phyloP scores from a whole-genome alignment of 2,329 filamentous ascomycete genomes.

The Clarireedia monteithiana region DNA sequence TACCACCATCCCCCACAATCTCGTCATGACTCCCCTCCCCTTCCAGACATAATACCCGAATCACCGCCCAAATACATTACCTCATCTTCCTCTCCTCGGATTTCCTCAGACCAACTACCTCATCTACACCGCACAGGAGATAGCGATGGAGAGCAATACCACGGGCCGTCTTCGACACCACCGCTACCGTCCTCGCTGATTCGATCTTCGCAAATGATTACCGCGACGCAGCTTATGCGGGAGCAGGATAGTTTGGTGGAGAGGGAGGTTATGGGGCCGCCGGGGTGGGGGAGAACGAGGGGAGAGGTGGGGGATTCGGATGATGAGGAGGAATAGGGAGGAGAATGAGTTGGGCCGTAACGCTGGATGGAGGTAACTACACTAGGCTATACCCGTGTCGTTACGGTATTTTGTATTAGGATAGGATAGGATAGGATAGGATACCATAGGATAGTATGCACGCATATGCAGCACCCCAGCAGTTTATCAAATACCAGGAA shows the following conservation, averaged over 20 bases:
- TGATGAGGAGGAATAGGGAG: conserved; percentile 39
- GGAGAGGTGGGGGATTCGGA: not conserved
- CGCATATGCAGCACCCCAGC: no score
- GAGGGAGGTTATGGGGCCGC: conserved; percentile 1
- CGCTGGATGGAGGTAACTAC: conserved; percentile 44
- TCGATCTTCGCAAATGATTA: not conserved
- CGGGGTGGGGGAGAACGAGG: not conserved
- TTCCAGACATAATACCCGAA: conserved; percentile 21
- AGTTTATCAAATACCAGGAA: no score
- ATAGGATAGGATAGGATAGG: not conserved
- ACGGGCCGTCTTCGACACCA: not conserved
- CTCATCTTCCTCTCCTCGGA: conserved; percentile 6
- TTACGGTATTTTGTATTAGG: not conserved
- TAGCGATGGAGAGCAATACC: not conserved
- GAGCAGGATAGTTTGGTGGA: conserved; percentile 7
- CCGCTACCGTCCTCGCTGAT: conserved; percentile 1
- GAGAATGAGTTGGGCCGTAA: conserved; percentile 48
- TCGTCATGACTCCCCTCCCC: not conserved
- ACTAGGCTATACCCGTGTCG: not conserved
- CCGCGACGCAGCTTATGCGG: conserved; percentile 1
- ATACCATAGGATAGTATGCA: not conserved
- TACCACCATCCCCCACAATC: not conserved
- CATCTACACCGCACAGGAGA: not conserved
- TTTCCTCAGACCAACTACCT: no score
- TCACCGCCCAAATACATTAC: conserved; percentile 18